Conservation (phyloP, 2,329 filamentous ascomycete genomes). For the Xylaria arbuscula region DNA sequence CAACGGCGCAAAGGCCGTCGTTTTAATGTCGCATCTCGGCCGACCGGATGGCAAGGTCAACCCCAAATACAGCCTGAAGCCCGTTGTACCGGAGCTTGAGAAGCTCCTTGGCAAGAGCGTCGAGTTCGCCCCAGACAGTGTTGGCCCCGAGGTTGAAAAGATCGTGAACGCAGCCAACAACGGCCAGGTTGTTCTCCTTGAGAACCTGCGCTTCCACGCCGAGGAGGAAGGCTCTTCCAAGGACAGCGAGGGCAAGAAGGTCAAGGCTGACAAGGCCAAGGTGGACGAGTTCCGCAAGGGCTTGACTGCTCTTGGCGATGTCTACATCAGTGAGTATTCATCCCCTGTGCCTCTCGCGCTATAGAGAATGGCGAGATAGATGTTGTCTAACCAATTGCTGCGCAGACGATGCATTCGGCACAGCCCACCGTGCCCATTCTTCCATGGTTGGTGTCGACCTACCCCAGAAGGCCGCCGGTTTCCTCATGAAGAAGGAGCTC, state of each 20-base stretch:
- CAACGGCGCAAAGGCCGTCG: constrained; percentile 88
- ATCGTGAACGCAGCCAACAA: constrained; percentile 84
- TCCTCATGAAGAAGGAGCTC: constrained; percentile 99
- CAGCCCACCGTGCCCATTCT: constrained; percentile 96
- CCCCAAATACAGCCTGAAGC: constrained; percentile 93
- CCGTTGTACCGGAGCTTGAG: constrained; percentile 90
- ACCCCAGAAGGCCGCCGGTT: constrained; percentile 95
- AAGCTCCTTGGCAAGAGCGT: constrained; percentile 87
- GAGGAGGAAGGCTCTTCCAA: constrained; percentile 98
- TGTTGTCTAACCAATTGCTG: constrained; percentile 6
- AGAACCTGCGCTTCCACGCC: constrained; percentile 98
- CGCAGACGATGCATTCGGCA: constrained; percentile 95
- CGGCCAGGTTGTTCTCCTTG: constrained; percentile 88
- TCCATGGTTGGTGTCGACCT: constrained; percentile 98
- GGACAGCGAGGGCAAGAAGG: constrained; percentile 94
- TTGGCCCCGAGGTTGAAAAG: constrained; percentile 89
- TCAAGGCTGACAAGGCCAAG: constrained; percentile 94
- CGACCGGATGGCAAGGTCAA: constrained; percentile 91
- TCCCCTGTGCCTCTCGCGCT: constrained; percentile 6
- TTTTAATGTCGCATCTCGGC: constrained; percentile 98
- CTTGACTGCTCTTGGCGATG: constrained; percentile 90
- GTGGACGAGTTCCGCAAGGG: constrained; percentile 95
- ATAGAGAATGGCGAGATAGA: not conserved
- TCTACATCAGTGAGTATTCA: constrained; percentile 86
- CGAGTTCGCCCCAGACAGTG: constrained; percentile 88